A percentile compares a stretch with the other conserved stretches of the same genome.
Conservation (phyloP, 2,329 filamentous ascomycete species). For the Rhynchosporium graminicola region DNA sequence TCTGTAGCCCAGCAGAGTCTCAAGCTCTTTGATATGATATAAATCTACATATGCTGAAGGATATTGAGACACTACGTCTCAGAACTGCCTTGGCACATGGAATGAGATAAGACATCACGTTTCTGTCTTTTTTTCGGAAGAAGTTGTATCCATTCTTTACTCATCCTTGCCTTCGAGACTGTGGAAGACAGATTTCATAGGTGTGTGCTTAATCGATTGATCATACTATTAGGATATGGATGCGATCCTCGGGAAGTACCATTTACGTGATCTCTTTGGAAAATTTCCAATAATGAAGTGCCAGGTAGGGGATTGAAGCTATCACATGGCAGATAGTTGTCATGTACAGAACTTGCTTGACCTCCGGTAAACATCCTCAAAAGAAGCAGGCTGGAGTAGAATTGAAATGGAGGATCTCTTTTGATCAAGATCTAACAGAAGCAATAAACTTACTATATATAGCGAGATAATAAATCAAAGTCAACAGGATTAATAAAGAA, state of each 20-base stretch:
- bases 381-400: not conserved
- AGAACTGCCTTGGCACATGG: not conserved
- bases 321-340: not conserved
- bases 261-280: not conserved
- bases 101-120: too few species aligned
- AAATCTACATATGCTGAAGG: not conserved
- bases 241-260: not conserved
- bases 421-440: not conserved
- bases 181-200: not conserved
- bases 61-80: not conserved
- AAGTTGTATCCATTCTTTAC: not conserved
- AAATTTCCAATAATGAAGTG: not conserved
- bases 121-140: too few species aligned
- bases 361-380: not conserved
- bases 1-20: not conserved
- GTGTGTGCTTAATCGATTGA: not conserved
- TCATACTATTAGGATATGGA: not conserved
- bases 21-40: not conserved
- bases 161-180: not conserved
- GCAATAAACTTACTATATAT: not conserved
- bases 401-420: not conserved
- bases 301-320: too few species aligned
- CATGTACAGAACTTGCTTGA: slow-evolving; percentile 1
- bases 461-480: not conserved
- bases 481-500: not conserved